Conservation (phyloP, 768 basidiomycete genomes). For the Pulveroboletus sp. region DNA sequence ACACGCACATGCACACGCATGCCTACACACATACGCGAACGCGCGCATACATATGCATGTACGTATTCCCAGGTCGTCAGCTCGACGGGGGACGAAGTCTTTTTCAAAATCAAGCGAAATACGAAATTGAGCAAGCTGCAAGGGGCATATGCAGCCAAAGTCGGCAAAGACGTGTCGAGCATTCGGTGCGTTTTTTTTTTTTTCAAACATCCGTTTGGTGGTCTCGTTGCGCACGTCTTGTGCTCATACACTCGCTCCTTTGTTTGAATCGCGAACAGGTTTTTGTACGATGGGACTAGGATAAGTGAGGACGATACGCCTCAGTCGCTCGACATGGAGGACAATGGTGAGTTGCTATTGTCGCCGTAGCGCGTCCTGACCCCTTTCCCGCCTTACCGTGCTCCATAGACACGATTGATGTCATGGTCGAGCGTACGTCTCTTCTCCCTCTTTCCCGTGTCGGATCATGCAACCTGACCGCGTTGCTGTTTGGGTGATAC, state of each 20-base stretch:
- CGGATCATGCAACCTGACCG: background rate
- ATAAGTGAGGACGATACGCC: conserved; percentile 91
- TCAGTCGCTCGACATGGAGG: conserved; percentile 79
- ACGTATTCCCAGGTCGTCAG: conserved; percentile 54
- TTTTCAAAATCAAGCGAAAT: conserved; percentile 95
- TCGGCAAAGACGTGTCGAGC: conserved; percentile 81
- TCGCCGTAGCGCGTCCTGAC: background rate
- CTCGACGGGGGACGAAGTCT: conserved; percentile 80
- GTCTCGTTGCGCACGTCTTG: no score
- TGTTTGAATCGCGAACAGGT: conserved; percentile 41
- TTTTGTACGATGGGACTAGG: conserved; percentile 85
- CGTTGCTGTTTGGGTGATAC: background rate
- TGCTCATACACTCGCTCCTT: background rate
- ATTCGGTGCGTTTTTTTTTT: conserved; percentile 63
- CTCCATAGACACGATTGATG: conserved; percentile 80
- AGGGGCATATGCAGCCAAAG: conserved; percentile 87
- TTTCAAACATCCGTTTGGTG: background rate
- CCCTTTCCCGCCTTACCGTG: background rate
- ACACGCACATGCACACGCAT: no score
- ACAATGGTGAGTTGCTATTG: conserved; percentile 54
- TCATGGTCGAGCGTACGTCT: conserved; percentile 90
- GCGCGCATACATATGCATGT: no score
- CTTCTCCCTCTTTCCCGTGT: background rate
- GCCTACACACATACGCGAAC: background rate
- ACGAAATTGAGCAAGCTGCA: conserved; percentile 91